Percentiles rank a stretch among this genome's conserved stretches.
Conservation (phyloP, 768 basidiomycete species). For the Solioccasus polychromus region DNA sequence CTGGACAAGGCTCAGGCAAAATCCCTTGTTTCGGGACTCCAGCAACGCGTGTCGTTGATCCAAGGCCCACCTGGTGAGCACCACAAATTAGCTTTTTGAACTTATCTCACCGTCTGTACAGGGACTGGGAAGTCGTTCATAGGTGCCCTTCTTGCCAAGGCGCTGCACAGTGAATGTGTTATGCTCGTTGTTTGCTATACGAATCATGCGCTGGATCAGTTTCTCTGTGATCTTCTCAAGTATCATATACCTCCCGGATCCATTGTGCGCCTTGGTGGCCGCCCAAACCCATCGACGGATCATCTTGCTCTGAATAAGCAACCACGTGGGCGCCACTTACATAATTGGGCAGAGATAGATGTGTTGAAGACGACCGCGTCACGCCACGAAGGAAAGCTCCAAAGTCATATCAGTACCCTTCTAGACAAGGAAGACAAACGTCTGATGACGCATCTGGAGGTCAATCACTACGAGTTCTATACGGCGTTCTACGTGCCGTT, state of each 20-base stretch:
- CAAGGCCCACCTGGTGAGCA: conserved; percentile 67
- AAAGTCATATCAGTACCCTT: background rate
- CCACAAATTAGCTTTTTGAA: background rate
- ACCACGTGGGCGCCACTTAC: too few relatives aligned
- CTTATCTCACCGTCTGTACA: conserved; percentile 20
- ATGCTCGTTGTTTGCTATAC: conserved; percentile 72
- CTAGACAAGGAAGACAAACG: too few relatives aligned
- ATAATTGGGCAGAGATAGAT: too few relatives aligned
- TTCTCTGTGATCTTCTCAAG: conserved; percentile 56
- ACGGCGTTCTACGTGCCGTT: background rate
- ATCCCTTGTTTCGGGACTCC: conserved; percentile 49
- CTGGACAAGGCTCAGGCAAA: conserved; percentile 51
- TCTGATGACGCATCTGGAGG: background rate
- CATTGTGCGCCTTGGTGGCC: conserved; percentile 60
- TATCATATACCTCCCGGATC: conserved; percentile 47
- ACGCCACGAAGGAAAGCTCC: background rate
- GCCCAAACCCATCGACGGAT: conserved; percentile 45
- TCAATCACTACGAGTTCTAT: background rate
- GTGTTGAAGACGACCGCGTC: background rate
- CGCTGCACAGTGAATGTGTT: conserved; percentile 47
- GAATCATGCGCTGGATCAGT: conserved; percentile 71
- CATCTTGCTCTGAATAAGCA: conserved; percentile 40
- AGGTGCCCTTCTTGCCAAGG: conserved; percentile 60
- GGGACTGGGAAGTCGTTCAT: conserved; percentile 76
- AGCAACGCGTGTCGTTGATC: conserved; percentile 54